These are phyloP conservation scores for Fragaria ananassa DNA, from an alignment of 306 rosid species.

Conservation along the genomic window DNA sequence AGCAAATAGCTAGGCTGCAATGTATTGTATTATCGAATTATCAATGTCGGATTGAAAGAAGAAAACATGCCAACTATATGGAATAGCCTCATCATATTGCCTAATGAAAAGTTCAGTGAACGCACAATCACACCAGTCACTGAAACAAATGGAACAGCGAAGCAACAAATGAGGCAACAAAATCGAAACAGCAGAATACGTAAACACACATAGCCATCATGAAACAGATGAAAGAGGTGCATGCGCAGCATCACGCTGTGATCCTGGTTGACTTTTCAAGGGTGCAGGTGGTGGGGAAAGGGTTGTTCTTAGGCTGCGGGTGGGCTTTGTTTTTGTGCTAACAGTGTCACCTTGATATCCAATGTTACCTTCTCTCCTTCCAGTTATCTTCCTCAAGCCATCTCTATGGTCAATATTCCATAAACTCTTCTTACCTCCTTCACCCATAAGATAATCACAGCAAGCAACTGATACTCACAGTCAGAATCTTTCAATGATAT, in stretches of 20 bases:
- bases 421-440: constrained; percentile 18
- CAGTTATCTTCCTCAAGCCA: constrained; percentile 1
- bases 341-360: background rate
- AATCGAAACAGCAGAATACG: background rate
- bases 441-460: constrained; percentile 1
- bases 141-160: background rate
- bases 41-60: background rate
- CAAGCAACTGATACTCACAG: background rate
- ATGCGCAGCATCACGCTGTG: background rate
- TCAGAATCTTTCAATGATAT: background rate
- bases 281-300: constrained; percentile 37
- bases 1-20: too few species aligned
- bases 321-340: background rate
- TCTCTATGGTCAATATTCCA: constrained; percentile 2
- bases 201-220: background rate
- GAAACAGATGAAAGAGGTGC: constrained; percentile 12
- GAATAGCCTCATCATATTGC: background rate
- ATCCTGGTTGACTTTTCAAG: background rate
- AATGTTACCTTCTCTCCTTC: constrained; percentile 12
- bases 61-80: background rate
- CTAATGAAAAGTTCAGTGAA: background rate
- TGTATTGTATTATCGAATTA: background rate
- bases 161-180: constrained; percentile 1
- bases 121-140: background rate
- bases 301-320: constrained; percentile 8